Conservation (phyloP, 148 eudicot genomes). For the Limonium bicolor region DNA sequence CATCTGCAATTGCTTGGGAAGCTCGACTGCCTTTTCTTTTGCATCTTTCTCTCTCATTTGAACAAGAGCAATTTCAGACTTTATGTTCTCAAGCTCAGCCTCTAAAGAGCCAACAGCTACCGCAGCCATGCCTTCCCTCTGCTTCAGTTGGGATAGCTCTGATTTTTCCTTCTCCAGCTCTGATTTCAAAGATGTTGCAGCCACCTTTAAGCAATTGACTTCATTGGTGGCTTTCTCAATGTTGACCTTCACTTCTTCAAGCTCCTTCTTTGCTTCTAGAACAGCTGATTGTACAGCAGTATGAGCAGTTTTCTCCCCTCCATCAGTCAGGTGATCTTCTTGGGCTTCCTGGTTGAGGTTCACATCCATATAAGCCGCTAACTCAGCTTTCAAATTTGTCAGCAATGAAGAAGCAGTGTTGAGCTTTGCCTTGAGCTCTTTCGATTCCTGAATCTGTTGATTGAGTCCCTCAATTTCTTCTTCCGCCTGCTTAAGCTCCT, state of each 20-base stretch:
- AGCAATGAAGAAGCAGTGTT: constrained; percentile 41
- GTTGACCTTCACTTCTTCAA: constrained; percentile 53
- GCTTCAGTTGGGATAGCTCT: constrained; percentile 40
- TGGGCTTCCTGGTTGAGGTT: constrained; percentile 30
- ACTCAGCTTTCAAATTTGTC: constrained; percentile 29
- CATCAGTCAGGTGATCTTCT: neutral
- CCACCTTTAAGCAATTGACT: constrained; percentile 47
- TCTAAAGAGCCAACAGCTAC: constrained; percentile 71
- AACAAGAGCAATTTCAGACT: constrained; percentile 48
- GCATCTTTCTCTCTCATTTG: constrained; percentile 56
- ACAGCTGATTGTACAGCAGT: constrained; percentile 42
- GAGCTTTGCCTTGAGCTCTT: constrained; percentile 54
- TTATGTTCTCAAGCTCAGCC: constrained; percentile 59
- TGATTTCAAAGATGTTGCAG: constrained; percentile 45
- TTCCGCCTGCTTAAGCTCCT: constrained; percentile 70
- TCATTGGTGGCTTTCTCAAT: constrained; percentile 60
- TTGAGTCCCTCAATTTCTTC: constrained; percentile 52
- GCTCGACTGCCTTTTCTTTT: constrained; percentile 51
- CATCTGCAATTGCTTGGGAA: constrained; percentile 54
- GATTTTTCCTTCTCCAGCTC: constrained; percentile 64
- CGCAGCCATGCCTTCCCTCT: constrained; percentile 83
- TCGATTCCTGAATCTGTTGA: constrained; percentile 35
- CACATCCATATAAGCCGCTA: constrained; percentile 48
- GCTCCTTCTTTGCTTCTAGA: constrained; percentile 39
- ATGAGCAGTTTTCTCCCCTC: constrained; percentile 23